These are phyloP conservation scores for Mucor plumbeus DNA, from an alignment of 371 early-diverging fungal species.

Conservation along the genomic window DNA sequence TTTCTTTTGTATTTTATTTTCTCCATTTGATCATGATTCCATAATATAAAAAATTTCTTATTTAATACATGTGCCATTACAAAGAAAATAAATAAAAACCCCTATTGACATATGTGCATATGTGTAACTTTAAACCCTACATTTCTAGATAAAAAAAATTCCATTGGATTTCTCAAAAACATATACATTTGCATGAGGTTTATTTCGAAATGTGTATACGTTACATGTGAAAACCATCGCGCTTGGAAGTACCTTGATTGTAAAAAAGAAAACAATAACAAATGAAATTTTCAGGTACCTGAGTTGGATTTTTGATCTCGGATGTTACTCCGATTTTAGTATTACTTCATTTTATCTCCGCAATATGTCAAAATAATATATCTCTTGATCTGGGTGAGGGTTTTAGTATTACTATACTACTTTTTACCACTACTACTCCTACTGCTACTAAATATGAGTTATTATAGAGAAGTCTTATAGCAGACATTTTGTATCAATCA, in stretches of 20 bases:
- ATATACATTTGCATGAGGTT: no score
- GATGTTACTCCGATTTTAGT: not conserved
- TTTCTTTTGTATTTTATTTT: no score
- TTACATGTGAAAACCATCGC: no score
- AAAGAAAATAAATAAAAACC: not conserved
- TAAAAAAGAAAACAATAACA: slow-evolving; percentile 11
- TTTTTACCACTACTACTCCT: not conserved
- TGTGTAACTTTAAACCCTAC: slow-evolving; percentile 14
- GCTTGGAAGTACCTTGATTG: not conserved
- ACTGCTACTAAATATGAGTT: not conserved
- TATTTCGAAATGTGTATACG: no score
- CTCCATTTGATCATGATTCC: not conserved
- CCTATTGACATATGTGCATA: not conserved
- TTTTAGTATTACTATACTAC: not conserved
- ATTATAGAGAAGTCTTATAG: no score
- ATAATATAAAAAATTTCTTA: not conserved
- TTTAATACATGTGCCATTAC: slow-evolving; percentile 11
- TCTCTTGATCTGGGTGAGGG: not conserved
- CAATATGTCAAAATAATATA: not conserved
- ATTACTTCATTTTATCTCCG: not conserved
- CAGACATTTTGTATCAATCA: not conserved
- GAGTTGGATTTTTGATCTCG: not conserved
- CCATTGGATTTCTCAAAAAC: no score
- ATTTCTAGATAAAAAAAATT: not conserved
- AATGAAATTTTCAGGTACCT: slow-evolving; percentile 34